Evolutionary conservation across 2,329 filamentous ascomycete species (phyloP), one percentile per base, ranked within the genome.

Genomic region (Ceratocystis eucalypticola): DNA sequence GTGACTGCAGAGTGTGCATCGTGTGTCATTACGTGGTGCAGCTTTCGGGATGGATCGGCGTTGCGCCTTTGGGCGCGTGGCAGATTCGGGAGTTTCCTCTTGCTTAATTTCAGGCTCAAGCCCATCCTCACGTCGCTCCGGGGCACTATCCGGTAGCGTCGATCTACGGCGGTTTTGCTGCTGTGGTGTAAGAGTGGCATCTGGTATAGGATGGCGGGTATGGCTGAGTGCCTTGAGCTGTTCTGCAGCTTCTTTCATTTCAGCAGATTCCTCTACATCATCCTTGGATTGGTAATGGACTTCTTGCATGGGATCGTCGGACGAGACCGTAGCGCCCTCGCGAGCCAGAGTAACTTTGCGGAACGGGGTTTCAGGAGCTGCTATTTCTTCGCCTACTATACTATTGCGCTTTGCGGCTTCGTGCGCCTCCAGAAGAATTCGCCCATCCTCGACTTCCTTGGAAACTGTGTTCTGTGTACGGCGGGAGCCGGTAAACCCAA

Each of bases 231-330:
- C 84, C 71, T 87, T 86, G 5, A 87, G 77, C 72, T 87, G 84
- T 71, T 87, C 84, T 3, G 84, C 84, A 22, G 84, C 84, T 73
- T 86, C 83, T 70, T 87, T 83, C 83, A 87, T 86, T 74, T 87
- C 84, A 7, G 82, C 84, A n/a, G 84, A 84, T 66, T 86, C 84
- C 71, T 86, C 84, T 3, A 79, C 80, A 44, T 82, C 69, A 12
- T 68, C 69, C 57, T 70, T 70, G 28, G 57, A 62, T 17, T 53
- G 22, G 59, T 63, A 68, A 12, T 61, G 61, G 8, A 68, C 28
- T 64, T 67, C 66, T 28, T 67, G 62, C 66, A 67, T 65, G 22
- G 53, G 30, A 28, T 67, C 66, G 4, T 67, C 66, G 25, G 55
- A 33, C 7, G 28, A 37, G 25, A 25, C 45, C 20, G 59, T 44